Evolutionary conservation across 768 basidiomycete species (phyloP), one percentile per base, ranked within the genome.

Genomic region (Boletus reticulatus): DNA sequence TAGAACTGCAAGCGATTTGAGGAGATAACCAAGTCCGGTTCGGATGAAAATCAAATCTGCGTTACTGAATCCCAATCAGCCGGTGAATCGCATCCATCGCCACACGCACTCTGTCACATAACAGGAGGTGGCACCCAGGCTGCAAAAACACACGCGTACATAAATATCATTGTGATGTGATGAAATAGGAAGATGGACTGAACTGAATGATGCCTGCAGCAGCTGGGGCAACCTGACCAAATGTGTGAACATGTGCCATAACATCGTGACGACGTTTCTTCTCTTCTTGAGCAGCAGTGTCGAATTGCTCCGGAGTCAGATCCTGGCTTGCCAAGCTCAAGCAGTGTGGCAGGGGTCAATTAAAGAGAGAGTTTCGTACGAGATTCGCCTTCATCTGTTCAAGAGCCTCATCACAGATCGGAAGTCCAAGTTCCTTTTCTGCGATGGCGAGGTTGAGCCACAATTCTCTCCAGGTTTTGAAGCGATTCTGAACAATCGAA

Each of bases 201-300:
- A 62, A 92, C 91, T 98, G 95, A 62, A 98, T 97, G 67, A 98
- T 96, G 17, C 94, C 92, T 16, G 94, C 94, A 24, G 95, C 95
- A 34, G 92, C 90, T 10, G 95, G 95, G 1, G 95, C 95, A 50
- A 95, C 89, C 43, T 80, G 82, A 6, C 95, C 95, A 69, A 98
- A 99, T 4, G 95, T 97, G 75, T 98, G 94, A 43, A 99, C 97
- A 67, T 99, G 97, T 0, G 97, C 97, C 97, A 99, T 99, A 43
- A 99, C 97, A 73, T 99, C 97, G 75, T 99, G 97, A 13, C 97
- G 82, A 24, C 97, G 78, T 75, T 94, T 97, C 78, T 97, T 98
- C 76, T 99, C 97, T 72, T 99, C 97, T 52, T 81, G 76, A 0
- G 94, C 95, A 2, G 97, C 97, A 50, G 91, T 79, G 60, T 87